Evolutionary conservation across 805 yeast species (phyloP), one percentile per base, ranked within the genome.

Genomic region (Candida corydali): DNA sequence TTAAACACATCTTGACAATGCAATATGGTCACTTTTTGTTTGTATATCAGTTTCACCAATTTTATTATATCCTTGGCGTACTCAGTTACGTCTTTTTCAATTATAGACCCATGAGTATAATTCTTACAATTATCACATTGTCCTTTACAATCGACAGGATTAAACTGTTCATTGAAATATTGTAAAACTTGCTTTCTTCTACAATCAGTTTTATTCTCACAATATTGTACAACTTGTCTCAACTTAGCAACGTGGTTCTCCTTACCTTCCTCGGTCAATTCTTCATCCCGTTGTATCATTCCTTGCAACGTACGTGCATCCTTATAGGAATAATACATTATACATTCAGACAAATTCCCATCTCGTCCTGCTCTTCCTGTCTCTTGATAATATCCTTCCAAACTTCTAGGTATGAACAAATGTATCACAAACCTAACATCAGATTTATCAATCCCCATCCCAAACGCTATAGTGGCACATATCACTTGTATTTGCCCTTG

Each of bases 331-430:
- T 83, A 93, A 49, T 76, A 91, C 74, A 91, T 73, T 10, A 87
- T 73, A 61, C 98, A 93, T 39, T 80, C 82, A 1, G 95, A 83
- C 29, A 68, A 76, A 6, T 74, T 63, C 0, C 98, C 98, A 63
- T 93, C 98, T 63, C 98, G 76, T 4, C 98, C 98, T 3, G 98
- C 98, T 60, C 98, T 78, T 6, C 98, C 98, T 1, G 98, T 89
- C 57, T 93, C 98, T 59, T 93, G 98, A 52, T 93, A 93, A 57
- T 93, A 93, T 0, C 97, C 98, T 61, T 93, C 98, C 45, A 93
- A 66, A 36, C 87, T 86, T 50, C 96, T 67, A 0, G 98, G 97
- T 17, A 93, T 63, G 5, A 93, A 85, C 44, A 82, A 70, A 61
- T 93, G 98, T 28, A 86, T 78, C 3, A 93, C 98, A 64, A 73